Conservation (phyloP, 1,139 yeast species). For the Zygotorulaspora mrakii region DNA sequence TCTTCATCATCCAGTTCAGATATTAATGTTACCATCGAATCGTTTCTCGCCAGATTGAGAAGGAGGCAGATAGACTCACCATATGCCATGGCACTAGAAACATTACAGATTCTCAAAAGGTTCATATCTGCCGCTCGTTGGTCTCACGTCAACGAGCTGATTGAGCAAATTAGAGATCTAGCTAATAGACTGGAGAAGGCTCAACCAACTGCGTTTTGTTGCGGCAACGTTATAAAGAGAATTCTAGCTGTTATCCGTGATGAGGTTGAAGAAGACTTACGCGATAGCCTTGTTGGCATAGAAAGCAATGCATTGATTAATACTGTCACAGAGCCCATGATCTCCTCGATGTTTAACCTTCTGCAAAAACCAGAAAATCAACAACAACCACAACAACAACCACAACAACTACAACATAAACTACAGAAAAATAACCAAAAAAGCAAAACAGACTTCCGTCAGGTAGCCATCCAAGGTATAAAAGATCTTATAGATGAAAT, state of each 20-base stretch:
- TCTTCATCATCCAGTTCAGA: constrained; percentile 18
- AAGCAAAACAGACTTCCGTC: constrained; percentile 59
- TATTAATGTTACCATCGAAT: constrained; percentile 39
- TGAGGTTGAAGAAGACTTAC: constrained; percentile 59
- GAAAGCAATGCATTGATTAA: constrained; percentile 26
- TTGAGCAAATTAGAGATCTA: constrained; percentile 61
- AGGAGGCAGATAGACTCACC: constrained; percentile 43
- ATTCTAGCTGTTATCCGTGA: constrained; percentile 85
- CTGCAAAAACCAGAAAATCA: constrained; percentile 51
- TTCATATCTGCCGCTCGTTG: constrained; percentile 89
- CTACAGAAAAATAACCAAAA: constrained; percentile 33
- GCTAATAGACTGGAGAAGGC: constrained; percentile 59
- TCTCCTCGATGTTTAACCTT: constrained; percentile 84
- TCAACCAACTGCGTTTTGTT: constrained; percentile 74
- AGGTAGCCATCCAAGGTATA: constrained; percentile 89
- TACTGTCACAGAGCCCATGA: constrained; percentile 51
- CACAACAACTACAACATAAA: constrained; percentile 21
- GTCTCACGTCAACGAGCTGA: constrained; percentile 70
- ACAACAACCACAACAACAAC: constrained; percentile 26
- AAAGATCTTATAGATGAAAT: constrained; percentile 92
- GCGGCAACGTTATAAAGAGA: constrained; percentile 89
- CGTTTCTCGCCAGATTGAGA: constrained; percentile 40
- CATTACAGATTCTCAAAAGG: constrained; percentile 82
- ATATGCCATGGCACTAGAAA: constrained; percentile 74
- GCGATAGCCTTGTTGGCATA: constrained; percentile 22